Evolutionary conservation across 768 basidiomycete species (phyloP), one percentile per base, ranked within the genome.

Genomic region (Macrolepiota albuminosa): DNA sequence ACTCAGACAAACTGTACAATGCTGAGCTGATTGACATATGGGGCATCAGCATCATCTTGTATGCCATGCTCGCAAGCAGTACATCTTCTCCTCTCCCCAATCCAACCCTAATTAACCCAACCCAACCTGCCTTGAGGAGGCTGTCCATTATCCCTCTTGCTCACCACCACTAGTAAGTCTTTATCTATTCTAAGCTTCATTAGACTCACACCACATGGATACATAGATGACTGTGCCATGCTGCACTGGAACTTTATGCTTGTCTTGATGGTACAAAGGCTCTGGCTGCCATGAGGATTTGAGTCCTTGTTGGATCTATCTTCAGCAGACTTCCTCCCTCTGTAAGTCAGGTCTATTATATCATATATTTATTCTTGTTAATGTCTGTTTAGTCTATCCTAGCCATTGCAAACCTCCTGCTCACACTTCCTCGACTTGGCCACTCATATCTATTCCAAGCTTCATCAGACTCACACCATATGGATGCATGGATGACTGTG

Each of bases 371-470:
- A 53, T 34, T 49, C 45, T 47, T 16, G 52, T 56, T 59, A 34
- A 56, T 36, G 21, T 57, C 26, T 36, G 6, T 54, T n/a, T 61
- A 98, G 95, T 80, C 85, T 39, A 79, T 95, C 37, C 83, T 91
- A 11, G 63, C 78, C 5, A 82, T 97, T 53, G 87, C 87, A 24
- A 79, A 82, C 21, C 75, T 84, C 24, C 83, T 98, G 31, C 84
- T 98, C 6, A 77, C 83, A 26, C 84, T 98, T 36, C 94, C 96
- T 21, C 88, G 92, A 58, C 80, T 96, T 8, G 91, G 89, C 42
- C 94, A 92, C 65, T 84, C 90, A 24, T 97, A 95, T 71, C 81
- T 99, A 46, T 89, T 95, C 1, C 88, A 95, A 71, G 85, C 91
- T 14, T 81, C 91, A 21, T 21, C 21, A 21, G 21, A 21, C 21